Percentiles rank a stretch among this genome's conserved stretches.
Conservation (phyloP, 78 protist genomes). For the Chrysochromulina parva region DNA sequence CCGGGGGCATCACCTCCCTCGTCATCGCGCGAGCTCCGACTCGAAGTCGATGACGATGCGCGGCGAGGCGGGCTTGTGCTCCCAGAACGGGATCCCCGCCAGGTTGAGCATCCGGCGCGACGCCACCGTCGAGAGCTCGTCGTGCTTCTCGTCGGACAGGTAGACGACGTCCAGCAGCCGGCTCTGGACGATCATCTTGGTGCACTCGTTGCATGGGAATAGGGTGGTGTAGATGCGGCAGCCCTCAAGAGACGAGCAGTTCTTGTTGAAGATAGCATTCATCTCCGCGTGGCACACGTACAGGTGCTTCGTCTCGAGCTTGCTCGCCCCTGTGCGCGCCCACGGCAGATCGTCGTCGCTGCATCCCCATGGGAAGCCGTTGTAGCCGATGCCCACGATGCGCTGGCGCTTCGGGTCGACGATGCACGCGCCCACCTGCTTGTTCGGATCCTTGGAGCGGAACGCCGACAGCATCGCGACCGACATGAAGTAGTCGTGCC, state of each 20-base stretch:
- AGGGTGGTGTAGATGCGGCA: conserved; percentile 56
- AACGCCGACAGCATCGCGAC: conserved; percentile 70
- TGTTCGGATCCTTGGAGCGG: conserved; percentile 72
- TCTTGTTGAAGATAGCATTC: conserved; percentile 75
- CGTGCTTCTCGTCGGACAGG: conserved; percentile 58
- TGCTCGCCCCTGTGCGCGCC: not conserved
- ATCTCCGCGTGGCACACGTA: conserved; percentile 81
- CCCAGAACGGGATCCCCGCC: conserved; percentile 36
- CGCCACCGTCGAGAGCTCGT: conserved; percentile 34
- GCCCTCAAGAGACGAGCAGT: conserved; percentile 45
- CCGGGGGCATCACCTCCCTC: no score
- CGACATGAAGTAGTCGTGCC: conserved; percentile 83
- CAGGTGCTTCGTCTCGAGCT: conserved; percentile 72
- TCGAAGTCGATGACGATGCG: no score
- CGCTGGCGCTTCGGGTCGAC: conserved; percentile 47
- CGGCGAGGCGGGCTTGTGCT: no score
- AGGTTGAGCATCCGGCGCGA: conserved; percentile 63
- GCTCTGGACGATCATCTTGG: conserved; percentile 72
- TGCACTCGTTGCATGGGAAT: conserved; percentile 79
- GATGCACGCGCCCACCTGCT: conserved; percentile 79
- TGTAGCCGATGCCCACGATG: conserved; percentile 81
- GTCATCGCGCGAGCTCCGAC: no score
- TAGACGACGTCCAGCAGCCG: not conserved
- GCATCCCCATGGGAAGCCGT: conserved; percentile 81
- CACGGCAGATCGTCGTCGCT: conserved; percentile 67